These are phyloP conservation scores for Chalciporus pseudorubinellus DNA, from an alignment of 768 basidiomycete genomes.

Conservation along the genomic window DNA sequence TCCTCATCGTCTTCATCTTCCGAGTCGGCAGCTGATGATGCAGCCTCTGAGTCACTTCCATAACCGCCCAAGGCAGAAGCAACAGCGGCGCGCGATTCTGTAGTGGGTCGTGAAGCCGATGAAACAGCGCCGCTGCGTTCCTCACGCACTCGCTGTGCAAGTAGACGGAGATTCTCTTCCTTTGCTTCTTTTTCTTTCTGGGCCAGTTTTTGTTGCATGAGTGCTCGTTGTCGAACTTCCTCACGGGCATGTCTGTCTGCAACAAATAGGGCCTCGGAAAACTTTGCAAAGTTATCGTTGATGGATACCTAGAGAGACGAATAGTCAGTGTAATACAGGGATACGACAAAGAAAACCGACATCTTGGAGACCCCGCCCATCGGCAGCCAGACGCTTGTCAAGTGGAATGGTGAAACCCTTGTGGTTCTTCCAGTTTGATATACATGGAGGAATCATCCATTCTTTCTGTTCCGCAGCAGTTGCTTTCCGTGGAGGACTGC, in stretches of 20 bases:
- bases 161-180: constrained; percentile 90
- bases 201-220: constrained; percentile 99
- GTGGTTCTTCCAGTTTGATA: constrained; percentile 99
- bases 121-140: constrained; percentile 80
- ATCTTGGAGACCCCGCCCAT: constrained; percentile 97
- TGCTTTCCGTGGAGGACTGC: constrained; percentile 93
- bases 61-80: constrained; percentile 80
- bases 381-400: constrained; percentile 96
- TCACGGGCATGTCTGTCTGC: constrained; percentile 97
- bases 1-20: constrained; percentile 73
- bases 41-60: constrained; percentile 71
- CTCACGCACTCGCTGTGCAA: constrained; percentile 94
- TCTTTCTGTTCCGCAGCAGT: constrained; percentile 98
- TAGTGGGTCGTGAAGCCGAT: constrained; percentile 58
- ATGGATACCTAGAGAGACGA: constrained; percentile 73
- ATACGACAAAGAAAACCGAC: constrained; percentile 46
- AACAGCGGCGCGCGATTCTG: constrained; percentile 66
- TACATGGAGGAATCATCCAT: constrained; percentile 99
- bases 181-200: constrained; percentile 96
- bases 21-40: constrained; percentile 48
- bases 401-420: constrained; percentile 99
- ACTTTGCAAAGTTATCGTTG: constrained; percentile 99
- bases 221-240: constrained; percentile 91
- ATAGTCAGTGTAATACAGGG: not conserved
- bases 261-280: constrained; percentile 93